phyloP scores from a whole-genome alignment of 768 basidiomycete genomes.

The Lactifluus echinatus region DNA sequence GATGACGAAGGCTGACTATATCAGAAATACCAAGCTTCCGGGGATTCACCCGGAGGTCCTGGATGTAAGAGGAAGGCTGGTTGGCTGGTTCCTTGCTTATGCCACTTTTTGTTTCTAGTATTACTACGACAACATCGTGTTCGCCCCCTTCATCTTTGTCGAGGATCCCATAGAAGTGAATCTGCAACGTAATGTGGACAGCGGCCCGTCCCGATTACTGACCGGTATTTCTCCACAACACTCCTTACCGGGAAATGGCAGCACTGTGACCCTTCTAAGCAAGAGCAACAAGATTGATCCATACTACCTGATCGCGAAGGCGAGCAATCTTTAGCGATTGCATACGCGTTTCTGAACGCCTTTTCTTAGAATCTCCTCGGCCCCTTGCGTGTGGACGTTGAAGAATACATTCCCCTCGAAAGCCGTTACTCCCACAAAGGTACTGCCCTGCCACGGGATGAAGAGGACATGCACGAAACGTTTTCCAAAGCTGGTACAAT shows the following conservation, averaged over 20 bases:
- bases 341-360: background rate
- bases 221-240: constrained; percentile 28
- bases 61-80: constrained; percentile 48
- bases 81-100: background rate
- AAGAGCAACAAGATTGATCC: constrained; percentile 75
- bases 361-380: constrained; percentile 50
- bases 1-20: constrained; percentile 92
- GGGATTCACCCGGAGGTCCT: constrained; percentile 77
- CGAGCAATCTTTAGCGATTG: constrained; percentile 28
- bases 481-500: constrained; percentile 55
- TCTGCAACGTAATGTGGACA: constrained; percentile 44
- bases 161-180: constrained; percentile 79
- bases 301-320: constrained; percentile 83
- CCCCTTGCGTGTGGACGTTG: constrained; percentile 61
- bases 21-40: constrained; percentile 84
- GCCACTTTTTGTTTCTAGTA: constrained; percentile 41
- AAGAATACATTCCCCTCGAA: constrained; percentile 43
- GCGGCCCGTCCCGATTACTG: constrained; percentile 30
- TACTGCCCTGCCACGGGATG: constrained; percentile 56
- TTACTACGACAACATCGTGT: constrained; percentile 94
- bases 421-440: constrained; percentile 67
- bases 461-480: constrained; percentile 50
- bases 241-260: constrained; percentile 24
- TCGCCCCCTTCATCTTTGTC: constrained; percentile 93
- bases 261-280: constrained; percentile 36